Evolutionary conservation across 2,329 filamentous ascomycete genomes (phyloP).

Genomic region (Hymenotorrendiella dingleyae): DNA sequence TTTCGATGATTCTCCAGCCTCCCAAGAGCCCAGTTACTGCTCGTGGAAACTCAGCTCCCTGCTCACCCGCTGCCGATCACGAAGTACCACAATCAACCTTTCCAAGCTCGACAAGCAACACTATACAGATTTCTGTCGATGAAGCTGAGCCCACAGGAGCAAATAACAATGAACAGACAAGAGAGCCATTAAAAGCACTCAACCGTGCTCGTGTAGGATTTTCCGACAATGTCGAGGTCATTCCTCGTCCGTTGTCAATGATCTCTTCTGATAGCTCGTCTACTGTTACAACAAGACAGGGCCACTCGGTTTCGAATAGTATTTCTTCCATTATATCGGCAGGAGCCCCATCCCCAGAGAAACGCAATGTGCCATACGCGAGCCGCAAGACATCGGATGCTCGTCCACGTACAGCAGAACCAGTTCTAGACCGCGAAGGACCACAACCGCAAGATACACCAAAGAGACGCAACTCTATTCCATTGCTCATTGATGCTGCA

Average conservation of each 20-base stretch:
- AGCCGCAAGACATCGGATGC: conserved; percentile 40
- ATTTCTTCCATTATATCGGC: conserved; percentile 72
- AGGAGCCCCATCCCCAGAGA: conserved; percentile 40
- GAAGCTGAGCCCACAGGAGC: conserved; percentile 1
- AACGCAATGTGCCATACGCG: conserved; percentile 34
- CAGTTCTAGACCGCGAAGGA: conserved; percentile 47
- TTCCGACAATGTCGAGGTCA: conserved; percentile 77
- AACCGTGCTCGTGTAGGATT: conserved; percentile 70
- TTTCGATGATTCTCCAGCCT: conserved; percentile 59
- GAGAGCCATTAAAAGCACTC: conserved; percentile 14
- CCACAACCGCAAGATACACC: conserved; percentile 34
- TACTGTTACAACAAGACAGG: conserved; percentile 58
- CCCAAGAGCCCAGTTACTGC: conserved; percentile 14
- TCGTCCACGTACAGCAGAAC: conserved; percentile 65
- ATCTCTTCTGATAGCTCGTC: conserved; percentile 81
- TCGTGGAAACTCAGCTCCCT: conserved; percentile 33
- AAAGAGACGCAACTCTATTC: conserved; percentile 52
- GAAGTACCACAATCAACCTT: conserved; percentile 14
- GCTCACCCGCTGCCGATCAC: conserved; percentile 35
- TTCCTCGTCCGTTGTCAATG: conserved; percentile 74
- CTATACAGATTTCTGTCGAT: conserved; percentile 13
- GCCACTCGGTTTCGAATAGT: conserved; percentile 72
- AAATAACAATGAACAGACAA: conserved; percentile 7
- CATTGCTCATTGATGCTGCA: conserved; percentile 39
- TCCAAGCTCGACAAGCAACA: conserved; percentile 19